A percentile compares a stretch with the other conserved stretches of the same genome.
phyloP scores from a whole-genome alignment of 202 grass and related monocot species.

The Digitaria exilis region DNA sequence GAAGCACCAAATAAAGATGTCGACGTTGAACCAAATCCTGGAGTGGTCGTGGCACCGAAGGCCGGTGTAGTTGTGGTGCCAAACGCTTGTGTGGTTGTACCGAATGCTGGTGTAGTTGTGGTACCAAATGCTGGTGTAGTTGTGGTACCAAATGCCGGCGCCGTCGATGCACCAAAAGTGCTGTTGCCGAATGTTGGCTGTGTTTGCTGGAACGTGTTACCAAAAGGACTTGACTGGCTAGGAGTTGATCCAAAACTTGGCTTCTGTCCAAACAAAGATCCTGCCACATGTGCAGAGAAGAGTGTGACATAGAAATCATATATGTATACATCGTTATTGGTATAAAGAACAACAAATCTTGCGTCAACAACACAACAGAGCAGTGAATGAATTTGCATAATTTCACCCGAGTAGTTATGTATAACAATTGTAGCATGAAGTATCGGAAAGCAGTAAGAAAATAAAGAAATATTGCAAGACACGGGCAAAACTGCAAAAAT shows the following conservation, averaged over 20 bases:
- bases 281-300: constrained; percentile 49
- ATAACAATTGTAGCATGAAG: constrained; percentile 13
- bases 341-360: constrained; percentile 26
- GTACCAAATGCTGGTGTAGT: constrained; percentile 48
- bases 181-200: constrained; percentile 66
- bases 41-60: constrained; percentile 53
- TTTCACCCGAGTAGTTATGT: background rate
- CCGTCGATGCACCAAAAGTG: constrained; percentile 56
- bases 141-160: constrained; percentile 36
- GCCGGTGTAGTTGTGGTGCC: constrained; percentile 42
- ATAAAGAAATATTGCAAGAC: background rate
- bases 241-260: constrained; percentile 76
- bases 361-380: too few species aligned
- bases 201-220: constrained; percentile 71
- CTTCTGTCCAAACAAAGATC: constrained; percentile 90
- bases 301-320: background rate
- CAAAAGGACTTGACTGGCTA: constrained; percentile 76
- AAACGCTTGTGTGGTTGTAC: constrained; percentile 34
- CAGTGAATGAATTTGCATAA: background rate
- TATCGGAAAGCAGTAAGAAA: background rate
- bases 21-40: constrained; percentile 75
- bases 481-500: background rate
- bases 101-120: constrained; percentile 31
- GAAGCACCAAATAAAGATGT: constrained; percentile 71
- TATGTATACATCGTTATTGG: constrained; percentile 7